Percentiles rank a stretch among this genome's conserved stretches.
phyloP scores from a whole-genome alignment of 2,329 filamentous ascomycete species.

The Thelonectria rubi region DNA sequence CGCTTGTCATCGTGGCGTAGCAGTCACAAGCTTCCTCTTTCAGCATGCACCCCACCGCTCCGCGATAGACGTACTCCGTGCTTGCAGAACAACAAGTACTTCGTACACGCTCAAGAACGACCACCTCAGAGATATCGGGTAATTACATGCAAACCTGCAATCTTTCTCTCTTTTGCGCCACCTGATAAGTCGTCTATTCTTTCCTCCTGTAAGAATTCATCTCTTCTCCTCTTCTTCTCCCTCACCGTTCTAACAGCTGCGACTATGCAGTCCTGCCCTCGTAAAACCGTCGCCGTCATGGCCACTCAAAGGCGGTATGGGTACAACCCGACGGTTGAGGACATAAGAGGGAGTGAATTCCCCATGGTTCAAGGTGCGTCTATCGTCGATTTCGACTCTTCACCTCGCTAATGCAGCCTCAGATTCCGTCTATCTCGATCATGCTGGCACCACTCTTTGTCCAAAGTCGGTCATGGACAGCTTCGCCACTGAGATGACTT shows the following conservation, averaged over 20 bases:
- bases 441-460: constrained; percentile 91
- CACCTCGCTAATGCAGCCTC: neutral
- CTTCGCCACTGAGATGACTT: constrained; percentile 81
- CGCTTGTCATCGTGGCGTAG: neutral
- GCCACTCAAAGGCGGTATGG: constrained; percentile 25
- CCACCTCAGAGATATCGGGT: neutral
- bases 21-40: constrained; percentile 13
- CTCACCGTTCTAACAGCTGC: neutral
- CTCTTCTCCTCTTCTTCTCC: neutral
- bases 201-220: neutral
- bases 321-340: constrained; percentile 69
- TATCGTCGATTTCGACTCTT: neutral
- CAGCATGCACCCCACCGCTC: constrained; percentile 12
- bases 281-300: constrained; percentile 12
- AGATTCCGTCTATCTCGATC: constrained; percentile 87
- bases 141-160: neutral
- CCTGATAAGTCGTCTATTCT: neutral
- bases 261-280: neutral
- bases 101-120: neutral
- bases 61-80: constrained; percentile 6
- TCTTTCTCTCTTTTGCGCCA: neutral
- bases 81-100: neutral
- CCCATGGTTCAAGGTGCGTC: constrained; percentile 73
- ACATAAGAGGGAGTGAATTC: constrained; percentile 68
- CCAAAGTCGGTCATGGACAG: constrained; percentile 81